phyloP scores from a whole-genome alignment of 257 asterid genomes.

The Phtheirospermum japonicum region DNA sequence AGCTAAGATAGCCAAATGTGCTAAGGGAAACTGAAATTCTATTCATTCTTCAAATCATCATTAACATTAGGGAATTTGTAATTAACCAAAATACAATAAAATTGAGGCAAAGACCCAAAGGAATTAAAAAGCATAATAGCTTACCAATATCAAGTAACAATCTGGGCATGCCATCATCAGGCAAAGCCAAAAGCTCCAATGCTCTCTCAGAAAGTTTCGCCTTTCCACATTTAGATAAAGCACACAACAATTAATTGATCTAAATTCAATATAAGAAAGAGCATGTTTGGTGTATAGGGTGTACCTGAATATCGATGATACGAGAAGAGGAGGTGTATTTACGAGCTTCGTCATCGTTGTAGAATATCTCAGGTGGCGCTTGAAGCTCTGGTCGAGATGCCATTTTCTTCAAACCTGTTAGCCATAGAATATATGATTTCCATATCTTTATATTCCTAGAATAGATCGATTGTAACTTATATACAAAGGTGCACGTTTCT shows the following conservation, averaged over 20 bases:
- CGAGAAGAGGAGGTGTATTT: conserved; percentile 97
- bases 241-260: conserved; percentile 1
- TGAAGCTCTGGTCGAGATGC: conserved; percentile 86
- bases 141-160: conserved; percentile 90
- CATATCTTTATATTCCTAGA: too few relatives aligned
- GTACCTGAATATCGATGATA: conserved; percentile 86
- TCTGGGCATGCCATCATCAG: conserved; percentile 74
- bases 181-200: conserved; percentile 85
- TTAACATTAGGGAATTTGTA: not conserved
- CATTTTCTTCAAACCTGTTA: conserved; percentile 29
- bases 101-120: not conserved
- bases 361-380: conserved; percentile 98
- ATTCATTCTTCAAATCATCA: conserved; percentile 3
- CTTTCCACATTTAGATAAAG: conserved; percentile 32
- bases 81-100: not conserved
- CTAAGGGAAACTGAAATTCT: not conserved
- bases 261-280: not conserved
- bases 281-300: not conserved
- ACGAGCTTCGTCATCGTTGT: conserved; percentile 90
- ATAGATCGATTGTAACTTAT: too few relatives aligned
- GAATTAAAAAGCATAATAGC: not conserved
- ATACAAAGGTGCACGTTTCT: too few relatives aligned
- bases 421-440: too few relatives aligned
- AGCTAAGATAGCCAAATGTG: not conserved
- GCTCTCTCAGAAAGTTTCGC: conserved; percentile 91